Evolutionary conservation across 1,284 basidiomycete genomes (phyloP).

Genomic region (Bondarzewia mesenterica): DNA sequence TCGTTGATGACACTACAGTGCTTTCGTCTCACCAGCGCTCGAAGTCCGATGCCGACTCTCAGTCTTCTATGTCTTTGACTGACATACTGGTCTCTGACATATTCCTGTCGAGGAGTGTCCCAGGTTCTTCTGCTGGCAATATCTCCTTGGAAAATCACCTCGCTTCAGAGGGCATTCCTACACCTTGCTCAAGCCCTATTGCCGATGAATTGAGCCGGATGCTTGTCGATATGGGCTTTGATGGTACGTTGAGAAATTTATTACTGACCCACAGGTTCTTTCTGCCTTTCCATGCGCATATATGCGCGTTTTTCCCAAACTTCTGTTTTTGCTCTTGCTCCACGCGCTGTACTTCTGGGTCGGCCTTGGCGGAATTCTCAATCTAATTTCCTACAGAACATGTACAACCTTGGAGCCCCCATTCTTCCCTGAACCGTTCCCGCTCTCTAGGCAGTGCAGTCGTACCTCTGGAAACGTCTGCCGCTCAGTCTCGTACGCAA

Average conservation of each 20-base stretch:
- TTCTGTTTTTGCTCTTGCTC: too few relatives aligned
- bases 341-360: too few relatives aligned
- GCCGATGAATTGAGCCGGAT: constrained; percentile 10
- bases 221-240: constrained; percentile 9
- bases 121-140: constrained; percentile 4
- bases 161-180: neutral
- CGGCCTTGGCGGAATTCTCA: too few relatives aligned
- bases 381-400: neutral
- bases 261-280: neutral
- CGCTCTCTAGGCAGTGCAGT: constrained; percentile 8
- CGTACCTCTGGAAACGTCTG: neutral
- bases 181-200: constrained; percentile 5
- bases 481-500: constrained; percentile 1
- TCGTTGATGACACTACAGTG: constrained; percentile 14
- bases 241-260: constrained; percentile 6
- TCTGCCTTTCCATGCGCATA: constrained; percentile 1
- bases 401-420: neutral
- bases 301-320: neutral
- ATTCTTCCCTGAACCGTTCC: constrained; percentile 3
- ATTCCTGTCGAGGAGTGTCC: neutral
- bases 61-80: neutral
- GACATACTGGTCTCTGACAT: neutral
- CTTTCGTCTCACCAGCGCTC: constrained; percentile 6
- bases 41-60: neutral
- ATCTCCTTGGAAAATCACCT: neutral